Percentiles rank a stretch among this genome's conserved stretches.
phyloP scores from a whole-genome alignment of 768 basidiomycete species.

The Chalciporus chontae region DNA sequence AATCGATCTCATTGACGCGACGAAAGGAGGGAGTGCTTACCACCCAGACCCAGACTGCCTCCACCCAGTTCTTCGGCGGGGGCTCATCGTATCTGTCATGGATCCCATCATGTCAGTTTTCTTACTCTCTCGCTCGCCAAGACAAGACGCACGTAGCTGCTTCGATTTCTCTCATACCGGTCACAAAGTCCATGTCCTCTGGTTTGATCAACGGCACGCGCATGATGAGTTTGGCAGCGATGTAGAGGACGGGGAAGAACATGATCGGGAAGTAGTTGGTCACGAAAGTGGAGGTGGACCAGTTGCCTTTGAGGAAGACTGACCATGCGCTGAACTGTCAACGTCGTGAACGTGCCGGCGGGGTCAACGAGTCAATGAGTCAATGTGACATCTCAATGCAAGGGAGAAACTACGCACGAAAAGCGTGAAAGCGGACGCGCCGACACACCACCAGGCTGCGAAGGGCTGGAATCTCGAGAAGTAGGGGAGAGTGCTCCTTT shows the following conservation, averaged over 20 bases:
- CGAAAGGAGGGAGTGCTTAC: slow-evolving; percentile 13
- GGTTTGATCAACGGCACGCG: slow-evolving; percentile 3
- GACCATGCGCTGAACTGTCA: slow-evolving; percentile 38
- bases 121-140: not conserved
- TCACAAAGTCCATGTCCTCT: slow-evolving; percentile 27
- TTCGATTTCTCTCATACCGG: slow-evolving; percentile 26
- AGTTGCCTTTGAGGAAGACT: slow-evolving; percentile 39
- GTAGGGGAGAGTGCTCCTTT: slow-evolving; percentile 46
- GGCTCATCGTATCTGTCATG: slow-evolving; percentile 25
- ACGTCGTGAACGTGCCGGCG: not conserved
- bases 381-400: not conserved
- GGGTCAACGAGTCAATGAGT: not conserved
- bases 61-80: slow-evolving; percentile 21
- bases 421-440: slow-evolving; percentile 26
- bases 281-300: slow-evolving; percentile 38
- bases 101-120: not conserved
- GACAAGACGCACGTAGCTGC: slow-evolving; percentile 22
- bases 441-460: slow-evolving; percentile 35
- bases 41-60: slow-evolving; percentile 29
- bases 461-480: slow-evolving; percentile 38
- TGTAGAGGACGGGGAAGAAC: slow-evolving; percentile 47
- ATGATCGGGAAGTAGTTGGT: slow-evolving; percentile 41
- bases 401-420: slow-evolving; percentile 28
- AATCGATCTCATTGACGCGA: not conserved
- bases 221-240: slow-evolving; percentile 23